Evolutionary conservation across 257 asterid genomes (phyloP).

Genomic region (Phtheirospermum japonicum): DNA sequence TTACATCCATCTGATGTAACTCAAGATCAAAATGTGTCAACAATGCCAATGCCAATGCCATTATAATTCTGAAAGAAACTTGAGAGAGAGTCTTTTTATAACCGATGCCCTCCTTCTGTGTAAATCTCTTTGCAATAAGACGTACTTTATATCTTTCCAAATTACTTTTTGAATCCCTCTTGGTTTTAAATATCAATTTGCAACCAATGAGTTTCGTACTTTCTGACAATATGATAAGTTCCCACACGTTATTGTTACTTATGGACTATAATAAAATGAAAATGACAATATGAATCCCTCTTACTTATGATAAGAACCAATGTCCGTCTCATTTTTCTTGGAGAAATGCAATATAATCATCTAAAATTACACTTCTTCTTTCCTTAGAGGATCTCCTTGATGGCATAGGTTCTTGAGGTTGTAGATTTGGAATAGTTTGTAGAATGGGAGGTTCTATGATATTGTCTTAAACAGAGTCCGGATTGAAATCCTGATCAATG

Average conservation of each 20-base stretch:
- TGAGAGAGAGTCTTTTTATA: neutral
- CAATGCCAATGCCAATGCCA: neutral
- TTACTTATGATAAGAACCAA: neutral
- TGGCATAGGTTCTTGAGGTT: neutral
- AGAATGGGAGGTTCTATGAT: too few species aligned
- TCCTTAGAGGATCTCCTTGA: conserved; percentile 2
- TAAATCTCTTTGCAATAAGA: neutral
- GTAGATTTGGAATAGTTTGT: neutral
- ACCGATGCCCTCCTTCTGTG: neutral
- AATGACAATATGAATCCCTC: too few species aligned
- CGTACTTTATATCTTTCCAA: neutral
- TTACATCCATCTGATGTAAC: too few species aligned
- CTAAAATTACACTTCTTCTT: neutral
- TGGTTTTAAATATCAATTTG: neutral
- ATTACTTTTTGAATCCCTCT: neutral
- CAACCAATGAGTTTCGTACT: neutral
- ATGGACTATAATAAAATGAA: too few species aligned
- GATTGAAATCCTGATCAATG: neutral
- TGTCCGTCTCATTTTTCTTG: neutral
- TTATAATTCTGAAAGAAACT: neutral
- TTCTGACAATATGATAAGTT: neutral
- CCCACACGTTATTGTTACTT: neutral
- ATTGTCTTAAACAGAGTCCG: neutral
- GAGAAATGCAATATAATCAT: neutral
- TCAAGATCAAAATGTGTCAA: too few species aligned